These are phyloP conservation scores for Suhomyces anneliseae DNA, from an alignment of 1,139 yeast genomes.

Conservation along the genomic window DNA sequence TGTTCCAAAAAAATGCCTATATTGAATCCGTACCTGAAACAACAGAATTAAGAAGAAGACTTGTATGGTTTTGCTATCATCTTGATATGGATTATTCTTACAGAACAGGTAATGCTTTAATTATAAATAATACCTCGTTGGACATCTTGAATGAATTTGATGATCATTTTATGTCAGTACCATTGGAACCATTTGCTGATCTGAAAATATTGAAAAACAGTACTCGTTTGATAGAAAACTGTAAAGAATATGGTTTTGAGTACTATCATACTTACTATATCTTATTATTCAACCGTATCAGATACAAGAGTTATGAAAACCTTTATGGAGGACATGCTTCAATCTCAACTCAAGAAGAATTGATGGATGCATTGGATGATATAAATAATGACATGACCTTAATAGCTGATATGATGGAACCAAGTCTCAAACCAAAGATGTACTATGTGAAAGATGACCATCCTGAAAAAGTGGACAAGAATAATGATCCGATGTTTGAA, in stretches of 20 bases:
- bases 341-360: slow-evolving; percentile 9
- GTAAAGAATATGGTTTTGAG: slow-evolving; percentile 7
- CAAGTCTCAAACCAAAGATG: slow-evolving; percentile 19
- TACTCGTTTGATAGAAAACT: slow-evolving; percentile 4
- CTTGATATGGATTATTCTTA: slow-evolving; percentile 24
- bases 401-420: slow-evolving; percentile 20
- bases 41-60: slow-evolving; percentile 14
- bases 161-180: slow-evolving; percentile 10
- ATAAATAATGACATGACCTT: slow-evolving; percentile 19
- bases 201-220: slow-evolving; percentile 1
- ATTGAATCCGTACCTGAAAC: slow-evolving; percentile 8
- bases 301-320: slow-evolving; percentile 19
- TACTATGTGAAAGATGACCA: slow-evolving; percentile 1
- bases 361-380: slow-evolving; percentile 7
- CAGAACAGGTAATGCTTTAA: slow-evolving; percentile 23
- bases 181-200: slow-evolving; percentile 9
- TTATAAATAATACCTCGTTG: slow-evolving; percentile 17
- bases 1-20: slow-evolving; percentile 5
- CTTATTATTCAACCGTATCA: slow-evolving; percentile 21
- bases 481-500: slow-evolving; percentile 3
- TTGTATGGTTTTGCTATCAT: slow-evolving; percentile 26
- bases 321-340: slow-evolving; percentile 17
- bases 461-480: background rate
- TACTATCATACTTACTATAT: slow-evolving; percentile 18
- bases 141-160: slow-evolving; percentile 17